Evolutionary conservation across 2,329 filamentous ascomycete genomes (phyloP).

Genomic region (Rhynchosporium graminicola): DNA sequence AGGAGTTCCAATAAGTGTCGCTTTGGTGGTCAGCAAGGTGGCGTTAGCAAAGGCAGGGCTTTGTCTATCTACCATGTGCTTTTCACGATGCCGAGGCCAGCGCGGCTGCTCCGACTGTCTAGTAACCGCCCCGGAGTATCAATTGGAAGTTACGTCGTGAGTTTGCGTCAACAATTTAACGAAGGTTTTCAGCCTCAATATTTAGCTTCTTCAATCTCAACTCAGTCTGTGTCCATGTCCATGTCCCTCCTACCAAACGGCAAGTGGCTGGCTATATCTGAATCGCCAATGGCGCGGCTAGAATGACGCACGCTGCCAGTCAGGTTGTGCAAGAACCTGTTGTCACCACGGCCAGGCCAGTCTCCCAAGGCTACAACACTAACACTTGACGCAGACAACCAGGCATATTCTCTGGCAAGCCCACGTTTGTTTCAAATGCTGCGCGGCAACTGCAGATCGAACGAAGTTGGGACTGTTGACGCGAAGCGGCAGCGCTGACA

Average conservation of each 20-base stretch:
- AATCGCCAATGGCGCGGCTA: conserved; percentile 8
- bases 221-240: conserved; percentile 6
- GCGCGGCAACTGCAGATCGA: neutral
- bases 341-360: neutral
- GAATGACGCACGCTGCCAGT: conserved; percentile 8
- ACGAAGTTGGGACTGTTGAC: conserved; percentile 1
- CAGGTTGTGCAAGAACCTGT: conserved; percentile 9
- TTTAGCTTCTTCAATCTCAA: neutral
- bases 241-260: neutral
- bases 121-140: neutral
- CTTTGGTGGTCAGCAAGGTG: neutral
- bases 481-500: neutral
- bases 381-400: conserved; percentile 4
- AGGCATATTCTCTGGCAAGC: conserved; percentile 16
- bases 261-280: neutral
- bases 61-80: neutral
- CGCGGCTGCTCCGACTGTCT: conserved; percentile 5
- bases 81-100: neutral
- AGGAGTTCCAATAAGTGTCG: neutral
- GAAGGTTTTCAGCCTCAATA: neutral
- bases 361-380: too few species aligned
- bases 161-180: neutral
- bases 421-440: conserved; percentile 22
- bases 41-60: neutral
- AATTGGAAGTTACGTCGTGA: neutral